Percentiles rank a stretch among this genome's conserved stretches.
These are phyloP conservation scores for Aspergillus brasiliensis DNA, from an alignment of 2,329 filamentous ascomycete species.

Conservation along the genomic window DNA sequence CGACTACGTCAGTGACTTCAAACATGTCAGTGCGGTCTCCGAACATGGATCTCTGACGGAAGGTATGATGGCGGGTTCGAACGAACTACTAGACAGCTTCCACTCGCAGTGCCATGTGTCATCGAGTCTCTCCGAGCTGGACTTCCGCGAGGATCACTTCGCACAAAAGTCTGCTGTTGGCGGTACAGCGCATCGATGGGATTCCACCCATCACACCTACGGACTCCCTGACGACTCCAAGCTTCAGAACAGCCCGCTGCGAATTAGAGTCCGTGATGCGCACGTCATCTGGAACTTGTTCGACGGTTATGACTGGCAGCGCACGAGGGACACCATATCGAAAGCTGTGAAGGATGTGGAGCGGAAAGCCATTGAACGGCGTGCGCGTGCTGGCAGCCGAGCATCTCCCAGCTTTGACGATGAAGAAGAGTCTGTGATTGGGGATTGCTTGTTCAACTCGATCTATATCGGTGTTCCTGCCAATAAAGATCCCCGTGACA, in stretches of 20 bases:
- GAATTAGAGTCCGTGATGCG: constrained; percentile 77
- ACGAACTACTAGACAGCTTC: constrained; percentile 53
- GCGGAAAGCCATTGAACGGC: constrained; percentile 74
- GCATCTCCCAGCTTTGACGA: constrained; percentile 57
- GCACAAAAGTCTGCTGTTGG: constrained; percentile 61
- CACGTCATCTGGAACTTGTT: constrained; percentile 97
- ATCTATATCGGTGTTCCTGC: constrained; percentile 94
- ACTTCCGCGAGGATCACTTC: constrained; percentile 79
- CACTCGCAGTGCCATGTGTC: constrained; percentile 57
- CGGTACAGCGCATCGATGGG: constrained; percentile 75
- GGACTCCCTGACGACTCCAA: constrained; percentile 65
- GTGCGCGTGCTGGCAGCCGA: constrained; percentile 59
- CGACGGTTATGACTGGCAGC: constrained; percentile 95
- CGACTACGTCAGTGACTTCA: constrained; percentile 60
- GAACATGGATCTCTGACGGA: constrained; percentile 25
- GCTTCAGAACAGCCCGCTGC: constrained; percentile 69
- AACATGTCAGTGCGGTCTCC: constrained; percentile 46
- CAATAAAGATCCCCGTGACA: constrained; percentile 79
- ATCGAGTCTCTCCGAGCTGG: constrained; percentile 63
- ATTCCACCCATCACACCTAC: constrained; percentile 75
- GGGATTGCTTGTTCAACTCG: constrained; percentile 96
- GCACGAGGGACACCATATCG: constrained; percentile 80
- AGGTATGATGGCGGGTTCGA: constrained; percentile 39
- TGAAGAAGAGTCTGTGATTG: constrained; percentile 83
- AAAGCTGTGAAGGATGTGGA: constrained; percentile 90